Conservation (phyloP, 768 basidiomycete species). For the Lactifluus volemus region DNA sequence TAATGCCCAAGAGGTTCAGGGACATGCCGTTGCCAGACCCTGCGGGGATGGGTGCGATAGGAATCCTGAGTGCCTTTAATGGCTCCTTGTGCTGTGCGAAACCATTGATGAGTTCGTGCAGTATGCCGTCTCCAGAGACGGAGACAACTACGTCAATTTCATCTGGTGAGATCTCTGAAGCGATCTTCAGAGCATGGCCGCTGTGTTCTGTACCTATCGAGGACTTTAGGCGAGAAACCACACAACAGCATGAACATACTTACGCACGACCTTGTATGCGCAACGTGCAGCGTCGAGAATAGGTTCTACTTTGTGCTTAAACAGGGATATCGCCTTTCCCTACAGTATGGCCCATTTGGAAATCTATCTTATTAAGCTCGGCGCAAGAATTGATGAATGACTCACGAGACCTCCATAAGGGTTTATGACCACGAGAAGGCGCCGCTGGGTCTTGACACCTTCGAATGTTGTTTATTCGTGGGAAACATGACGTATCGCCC, state of each 20-base stretch:
- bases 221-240: not conserved
- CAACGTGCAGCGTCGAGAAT: constrained; percentile 63
- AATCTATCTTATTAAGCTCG: not conserved
- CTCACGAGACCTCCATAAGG: constrained; percentile 71
- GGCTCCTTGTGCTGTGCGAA: constrained; percentile 59
- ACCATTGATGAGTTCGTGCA: constrained; percentile 82
- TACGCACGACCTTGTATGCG: constrained; percentile 52
- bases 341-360: constrained; percentile 23
- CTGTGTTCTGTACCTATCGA: constrained; percentile 50
- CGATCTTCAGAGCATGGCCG: constrained; percentile 62
- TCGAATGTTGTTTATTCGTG: not conserved
- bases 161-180: constrained; percentile 43
- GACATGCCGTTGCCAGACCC: constrained; percentile 76
- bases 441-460: constrained; percentile 48
- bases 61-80: constrained; percentile 51
- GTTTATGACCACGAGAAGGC: constrained; percentile 66
- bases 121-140: constrained; percentile 76
- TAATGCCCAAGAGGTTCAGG: constrained; percentile 60
- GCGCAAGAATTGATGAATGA: constrained; percentile 6
- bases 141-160: constrained; percentile 61
- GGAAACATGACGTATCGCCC: constrained; percentile 1
- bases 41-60: constrained; percentile 71
- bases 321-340: constrained; percentile 54
- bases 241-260: constrained; percentile 22
- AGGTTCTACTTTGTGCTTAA: constrained; percentile 54